Percentiles rank a stretch among this genome's conserved stretches.
Evolutionary conservation across 208 protist genomes (phyloP).

Genomic region (Leishmania arabica): DNA sequence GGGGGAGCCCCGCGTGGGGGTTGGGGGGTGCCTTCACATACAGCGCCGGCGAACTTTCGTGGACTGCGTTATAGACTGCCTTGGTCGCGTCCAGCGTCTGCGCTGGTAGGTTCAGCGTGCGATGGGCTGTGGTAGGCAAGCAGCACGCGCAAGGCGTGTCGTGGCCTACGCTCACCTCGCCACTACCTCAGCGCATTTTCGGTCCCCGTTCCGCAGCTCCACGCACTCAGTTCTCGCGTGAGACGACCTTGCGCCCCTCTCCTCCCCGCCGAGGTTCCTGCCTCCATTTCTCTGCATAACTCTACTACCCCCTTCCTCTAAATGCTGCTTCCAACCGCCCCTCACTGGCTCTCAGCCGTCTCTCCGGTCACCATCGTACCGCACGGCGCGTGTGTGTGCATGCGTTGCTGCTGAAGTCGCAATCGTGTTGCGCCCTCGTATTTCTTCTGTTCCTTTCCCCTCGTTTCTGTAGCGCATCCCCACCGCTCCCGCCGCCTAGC

Average conservation of each 20-base stretch:
- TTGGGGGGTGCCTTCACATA: not conserved
- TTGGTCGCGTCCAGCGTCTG: not conserved
- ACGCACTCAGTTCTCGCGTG: not conserved
- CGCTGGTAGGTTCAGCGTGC: not conserved
- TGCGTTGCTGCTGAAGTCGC: no score
- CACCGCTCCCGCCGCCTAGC: no score
- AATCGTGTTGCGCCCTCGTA: not conserved
- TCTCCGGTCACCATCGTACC: not conserved
- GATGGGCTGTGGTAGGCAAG: not conserved
- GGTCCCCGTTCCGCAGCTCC: not conserved
- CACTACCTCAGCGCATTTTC: not conserved
- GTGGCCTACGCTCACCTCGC: not conserved
- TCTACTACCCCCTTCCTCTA: not conserved
- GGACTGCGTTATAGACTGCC: not conserved
- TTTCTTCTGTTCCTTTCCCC: not conserved
- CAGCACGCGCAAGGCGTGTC: not conserved
- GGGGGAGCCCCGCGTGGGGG: no score
- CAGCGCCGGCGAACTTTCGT: not conserved
- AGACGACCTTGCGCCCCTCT: not conserved
- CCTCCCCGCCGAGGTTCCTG: not conserved
- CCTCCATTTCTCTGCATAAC: not conserved
- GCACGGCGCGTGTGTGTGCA: no score
- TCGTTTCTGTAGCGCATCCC: not conserved
- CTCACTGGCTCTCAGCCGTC: not conserved
- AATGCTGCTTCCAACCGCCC: not conserved